Conservation (phyloP, 225 moss, liverwort and hornwort species). For the Sphagnum tenellum region DNA sequence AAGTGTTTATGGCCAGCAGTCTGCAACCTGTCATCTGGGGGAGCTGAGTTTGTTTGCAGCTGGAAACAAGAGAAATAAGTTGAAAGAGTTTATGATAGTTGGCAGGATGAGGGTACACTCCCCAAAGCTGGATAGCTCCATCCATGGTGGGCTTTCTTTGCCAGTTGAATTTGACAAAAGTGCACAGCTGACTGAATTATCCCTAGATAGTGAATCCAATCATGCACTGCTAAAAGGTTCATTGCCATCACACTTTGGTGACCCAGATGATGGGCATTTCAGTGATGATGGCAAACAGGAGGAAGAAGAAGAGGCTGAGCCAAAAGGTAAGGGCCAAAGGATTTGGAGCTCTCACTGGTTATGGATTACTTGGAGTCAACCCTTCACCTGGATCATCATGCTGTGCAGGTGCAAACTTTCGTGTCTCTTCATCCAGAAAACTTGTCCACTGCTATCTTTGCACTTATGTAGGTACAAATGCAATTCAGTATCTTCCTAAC, state of each 20-base stretch:
- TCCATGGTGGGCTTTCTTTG: conserved; percentile 18
- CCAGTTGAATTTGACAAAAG: conserved; percentile 10
- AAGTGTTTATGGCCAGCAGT: no score
- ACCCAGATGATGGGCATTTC: conserved; percentile 8
- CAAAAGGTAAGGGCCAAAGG: conserved; percentile 1
- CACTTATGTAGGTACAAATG: no score
- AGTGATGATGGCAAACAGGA: conserved; percentile 2
- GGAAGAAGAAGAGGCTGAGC: conserved; percentile 6
- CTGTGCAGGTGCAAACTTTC: conserved; percentile 31
- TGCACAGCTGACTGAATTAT: conserved; percentile 23
- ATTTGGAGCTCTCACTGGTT: conserved; percentile 7
- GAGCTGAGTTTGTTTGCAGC: no score
- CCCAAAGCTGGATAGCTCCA: conserved; percentile 4
- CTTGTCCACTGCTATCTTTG: no score
- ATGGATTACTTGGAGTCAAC: conserved; percentile 29
- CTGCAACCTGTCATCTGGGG: no score
- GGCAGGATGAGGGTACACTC: conserved; percentile 6
- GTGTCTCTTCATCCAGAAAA: no score
- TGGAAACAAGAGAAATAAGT: no score
- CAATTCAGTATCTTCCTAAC: no score
- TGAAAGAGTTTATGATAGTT: no score
- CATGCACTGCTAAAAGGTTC: conserved; percentile 23
- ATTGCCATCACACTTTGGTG: conserved; percentile 23
- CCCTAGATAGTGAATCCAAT: conserved; percentile 26
- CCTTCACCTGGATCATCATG: conserved; percentile 64